Percentiles rank a stretch among this genome's conserved stretches.
These are phyloP conservation scores for Aulographum hederae DNA, from an alignment of 2,329 filamentous ascomycete genomes.

Conservation along the genomic window DNA sequence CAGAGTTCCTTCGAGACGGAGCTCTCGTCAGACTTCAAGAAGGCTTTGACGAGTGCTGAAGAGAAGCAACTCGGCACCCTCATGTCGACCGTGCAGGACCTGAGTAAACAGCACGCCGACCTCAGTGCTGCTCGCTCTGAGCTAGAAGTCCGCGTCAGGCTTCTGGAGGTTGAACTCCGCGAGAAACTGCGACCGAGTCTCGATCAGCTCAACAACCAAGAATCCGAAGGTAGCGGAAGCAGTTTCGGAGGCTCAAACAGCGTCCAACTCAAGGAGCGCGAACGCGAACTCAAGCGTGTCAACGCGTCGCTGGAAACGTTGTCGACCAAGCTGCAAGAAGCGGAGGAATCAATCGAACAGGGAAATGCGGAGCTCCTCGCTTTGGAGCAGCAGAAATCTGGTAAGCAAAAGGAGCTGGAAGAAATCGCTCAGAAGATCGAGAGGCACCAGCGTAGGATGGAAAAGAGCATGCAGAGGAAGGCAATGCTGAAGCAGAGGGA, in stretches of 20 bases:
- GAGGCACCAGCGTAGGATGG: conserved; percentile 73
- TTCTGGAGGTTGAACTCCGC: conserved; percentile 72
- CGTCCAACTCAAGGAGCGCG: conserved; percentile 49
- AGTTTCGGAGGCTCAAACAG: conserved; percentile 29
- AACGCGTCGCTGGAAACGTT: conserved; percentile 49
- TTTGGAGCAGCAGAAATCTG: conserved; percentile 37
- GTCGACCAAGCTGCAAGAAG: conserved; percentile 50
- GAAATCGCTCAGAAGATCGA: conserved; percentile 64
- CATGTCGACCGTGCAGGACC: conserved; percentile 47
- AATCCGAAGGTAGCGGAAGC: conserved; percentile 43
- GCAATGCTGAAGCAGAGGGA: conserved; percentile 60
- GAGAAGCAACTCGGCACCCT: conserved; percentile 62
- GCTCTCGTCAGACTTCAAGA: conserved; percentile 75
- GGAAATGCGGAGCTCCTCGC: conserved; percentile 34
- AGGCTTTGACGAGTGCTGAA: conserved; percentile 66
- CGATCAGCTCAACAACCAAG: conserved; percentile 65
- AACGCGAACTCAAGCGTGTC: conserved; percentile 65
- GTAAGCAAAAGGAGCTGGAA: conserved; percentile 54
- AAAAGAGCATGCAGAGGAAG: conserved; percentile 81
- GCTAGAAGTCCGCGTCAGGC: conserved; percentile 62
- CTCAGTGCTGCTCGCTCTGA: conserved; percentile 56
- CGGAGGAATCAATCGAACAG: conserved; percentile 54
- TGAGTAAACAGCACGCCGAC: conserved; percentile 62
- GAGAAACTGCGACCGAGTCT: conserved; percentile 76
- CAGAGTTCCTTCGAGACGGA: conserved; percentile 65